These are phyloP conservation scores for Cryptosporidium felis DNA, from an alignment of 169 alveolate genomes.

Conservation along the genomic window DNA sequence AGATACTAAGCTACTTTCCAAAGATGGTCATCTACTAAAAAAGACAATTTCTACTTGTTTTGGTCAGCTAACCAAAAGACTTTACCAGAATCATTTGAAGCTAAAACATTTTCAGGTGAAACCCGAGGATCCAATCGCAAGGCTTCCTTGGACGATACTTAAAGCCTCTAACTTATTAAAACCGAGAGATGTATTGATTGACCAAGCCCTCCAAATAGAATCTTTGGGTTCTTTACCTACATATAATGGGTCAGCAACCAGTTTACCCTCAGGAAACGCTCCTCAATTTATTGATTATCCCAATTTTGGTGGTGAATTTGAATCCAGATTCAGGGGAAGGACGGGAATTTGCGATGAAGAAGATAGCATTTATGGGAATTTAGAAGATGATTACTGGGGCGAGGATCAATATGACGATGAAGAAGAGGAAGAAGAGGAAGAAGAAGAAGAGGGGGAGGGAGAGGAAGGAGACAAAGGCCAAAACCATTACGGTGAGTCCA, in stretches of 20 bases:
- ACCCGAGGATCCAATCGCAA: neutral
- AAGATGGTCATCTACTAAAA: neutral
- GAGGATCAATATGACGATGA: neutral
- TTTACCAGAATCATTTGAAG: constrained; percentile 14
- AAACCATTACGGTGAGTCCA: too few relatives aligned
- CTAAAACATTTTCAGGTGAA: constrained; percentile 6
- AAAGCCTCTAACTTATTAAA: constrained; percentile 32
- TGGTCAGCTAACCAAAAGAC: constrained; percentile 35
- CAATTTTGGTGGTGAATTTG: too few relatives aligned
- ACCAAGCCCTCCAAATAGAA: constrained; percentile 52
- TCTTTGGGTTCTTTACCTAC: constrained; percentile 49
- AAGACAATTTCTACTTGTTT: neutral
- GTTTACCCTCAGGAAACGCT: too few relatives aligned
- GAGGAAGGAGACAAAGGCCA: too few relatives aligned
- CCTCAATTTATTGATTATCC: too few relatives aligned
- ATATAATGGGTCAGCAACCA: too few relatives aligned
- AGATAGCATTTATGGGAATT: neutral
- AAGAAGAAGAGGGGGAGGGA: too few relatives aligned
- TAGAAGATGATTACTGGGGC: neutral
- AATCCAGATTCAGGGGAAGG: too few relatives aligned
- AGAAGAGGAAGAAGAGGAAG: neutral
- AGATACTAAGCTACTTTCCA: too few relatives aligned
- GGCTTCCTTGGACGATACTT: constrained; percentile 45
- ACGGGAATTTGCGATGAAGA: too few relatives aligned
- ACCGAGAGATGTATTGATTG: constrained; percentile 18